Percentiles rank a stretch among this genome's conserved stretches.
These are phyloP conservation scores for Leishmania lainsoni DNA, from an alignment of 208 protist species.

Conservation along the genomic window DNA sequence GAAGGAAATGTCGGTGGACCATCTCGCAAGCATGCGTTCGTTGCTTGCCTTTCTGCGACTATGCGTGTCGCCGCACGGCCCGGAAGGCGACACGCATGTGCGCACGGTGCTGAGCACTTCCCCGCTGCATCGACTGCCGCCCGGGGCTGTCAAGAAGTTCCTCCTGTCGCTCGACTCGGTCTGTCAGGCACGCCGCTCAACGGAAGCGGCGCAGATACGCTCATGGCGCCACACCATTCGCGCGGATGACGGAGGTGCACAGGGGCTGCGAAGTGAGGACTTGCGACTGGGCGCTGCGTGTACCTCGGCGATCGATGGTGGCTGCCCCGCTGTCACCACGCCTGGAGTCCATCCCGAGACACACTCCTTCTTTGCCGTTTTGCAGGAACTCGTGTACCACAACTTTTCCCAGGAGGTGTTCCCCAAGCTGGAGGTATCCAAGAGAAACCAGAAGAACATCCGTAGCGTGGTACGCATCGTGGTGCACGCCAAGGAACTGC, in stretches of 20 bases:
- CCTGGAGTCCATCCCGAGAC: slow-evolving; percentile 26
- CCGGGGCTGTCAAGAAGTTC: slow-evolving; percentile 40
- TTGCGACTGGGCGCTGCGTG: not conserved
- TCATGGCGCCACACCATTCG: slow-evolving; percentile 22
- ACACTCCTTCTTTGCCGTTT: slow-evolving; percentile 57
- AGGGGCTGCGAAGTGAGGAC: not conserved
- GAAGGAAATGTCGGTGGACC: slow-evolving; percentile 33
- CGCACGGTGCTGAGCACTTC: slow-evolving; percentile 47
- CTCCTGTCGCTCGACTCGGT: slow-evolving; percentile 51
- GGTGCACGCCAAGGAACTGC: slow-evolving; percentile 37
- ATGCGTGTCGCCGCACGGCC: slow-evolving; percentile 50
- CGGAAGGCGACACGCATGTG: slow-evolving; percentile 54
- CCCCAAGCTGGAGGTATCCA: slow-evolving; percentile 46
- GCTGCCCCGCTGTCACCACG: not conserved
- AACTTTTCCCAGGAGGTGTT: slow-evolving; percentile 44
- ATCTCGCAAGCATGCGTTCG: slow-evolving; percentile 37
- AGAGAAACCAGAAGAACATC: slow-evolving; percentile 45
- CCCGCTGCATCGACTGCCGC: slow-evolving; percentile 41
- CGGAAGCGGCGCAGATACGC: slow-evolving; percentile 16
- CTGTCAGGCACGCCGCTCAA: slow-evolving; percentile 29
- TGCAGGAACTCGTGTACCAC: slow-evolving; percentile 57
- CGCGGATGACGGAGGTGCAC: not conserved
- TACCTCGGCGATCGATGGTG: not conserved
- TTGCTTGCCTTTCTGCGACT: slow-evolving; percentile 68
- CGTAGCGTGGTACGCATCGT: slow-evolving; percentile 43